Conservation (phyloP, 192 early-diverging fungal genomes). For the Coemansia sp. region DNA sequence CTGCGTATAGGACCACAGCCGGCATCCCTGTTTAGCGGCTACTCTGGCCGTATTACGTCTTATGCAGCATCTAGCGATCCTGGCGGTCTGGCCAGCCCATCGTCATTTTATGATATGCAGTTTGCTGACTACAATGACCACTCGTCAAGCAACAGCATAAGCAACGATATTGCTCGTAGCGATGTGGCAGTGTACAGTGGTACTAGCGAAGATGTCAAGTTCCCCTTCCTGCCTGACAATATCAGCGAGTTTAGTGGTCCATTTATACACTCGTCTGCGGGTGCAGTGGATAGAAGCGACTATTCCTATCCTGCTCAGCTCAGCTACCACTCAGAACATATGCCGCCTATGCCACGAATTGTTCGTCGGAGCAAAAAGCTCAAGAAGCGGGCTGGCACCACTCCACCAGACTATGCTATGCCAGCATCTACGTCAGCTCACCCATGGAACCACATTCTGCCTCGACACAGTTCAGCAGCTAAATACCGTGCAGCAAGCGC, state of each 20-base stretch:
- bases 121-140: conserved; percentile 6
- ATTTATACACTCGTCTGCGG: conserved; percentile 25
- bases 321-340: conserved; percentile 20
- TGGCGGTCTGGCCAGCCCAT: conserved; percentile 9
- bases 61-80: conserved; percentile 36
- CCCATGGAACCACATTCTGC: conserved; percentile 7
- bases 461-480: conserved; percentile 28
- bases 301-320: too few relatives aligned
- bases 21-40: conserved; percentile 18
- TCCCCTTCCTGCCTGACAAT: conserved; percentile 47
- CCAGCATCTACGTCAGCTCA: not conserved
- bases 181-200: conserved; percentile 46
- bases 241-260: conserved; percentile 44
- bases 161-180: conserved; percentile 27
- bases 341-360: conserved; percentile 1
- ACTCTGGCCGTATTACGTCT: conserved; percentile 23
- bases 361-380: conserved; percentile 8
- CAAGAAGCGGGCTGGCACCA: conserved; percentile 4
- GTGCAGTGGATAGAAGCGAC: conserved; percentile 11
- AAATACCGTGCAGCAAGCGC: conserved; percentile 17
- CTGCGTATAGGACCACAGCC: conserved; percentile 27
- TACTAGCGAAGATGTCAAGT: conserved; percentile 43
- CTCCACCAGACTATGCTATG: conserved; percentile 8
- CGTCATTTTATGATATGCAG: conserved; percentile 10
- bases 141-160: not conserved